phyloP scores from a whole-genome alignment of 768 basidiomycete species.

The Amanita rimosa region DNA sequence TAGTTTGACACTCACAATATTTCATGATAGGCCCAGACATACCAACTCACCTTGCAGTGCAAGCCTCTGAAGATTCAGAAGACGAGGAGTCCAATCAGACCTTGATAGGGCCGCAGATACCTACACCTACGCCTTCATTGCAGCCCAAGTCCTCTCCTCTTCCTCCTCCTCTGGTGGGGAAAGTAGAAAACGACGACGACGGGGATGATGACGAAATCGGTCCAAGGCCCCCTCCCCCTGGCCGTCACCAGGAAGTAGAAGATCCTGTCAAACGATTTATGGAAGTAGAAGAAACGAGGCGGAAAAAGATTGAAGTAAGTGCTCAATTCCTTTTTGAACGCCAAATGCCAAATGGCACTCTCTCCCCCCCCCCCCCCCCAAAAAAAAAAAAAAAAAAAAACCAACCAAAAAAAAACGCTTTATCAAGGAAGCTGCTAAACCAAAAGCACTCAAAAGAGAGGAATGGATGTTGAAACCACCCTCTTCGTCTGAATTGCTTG shows the following conservation, averaged over 20 bases:
- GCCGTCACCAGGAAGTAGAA: constrained; percentile 27
- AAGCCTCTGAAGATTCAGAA: constrained; percentile 13
- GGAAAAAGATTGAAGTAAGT: constrained; percentile 55
- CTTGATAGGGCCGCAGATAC: constrained; percentile 45
- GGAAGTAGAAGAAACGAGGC: constrained; percentile 71
- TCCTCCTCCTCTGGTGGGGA: constrained; percentile 15
- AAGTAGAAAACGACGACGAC: constrained; percentile 18
- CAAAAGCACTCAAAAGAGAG: constrained; percentile 72
- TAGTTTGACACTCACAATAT: neutral
- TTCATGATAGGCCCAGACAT: constrained; percentile 41
- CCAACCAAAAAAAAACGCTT: too few relatives aligned
- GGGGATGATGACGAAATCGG: constrained; percentile 74
- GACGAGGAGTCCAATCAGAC: constrained; percentile 17
- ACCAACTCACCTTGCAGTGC: constrained; percentile 30
- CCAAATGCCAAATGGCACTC: too few relatives aligned
- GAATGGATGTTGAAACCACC: constrained; percentile 99
- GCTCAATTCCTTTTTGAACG: too few relatives aligned
- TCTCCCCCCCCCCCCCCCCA: too few relatives aligned
- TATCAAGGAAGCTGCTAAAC: constrained; percentile 58
- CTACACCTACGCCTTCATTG: constrained; percentile 33
- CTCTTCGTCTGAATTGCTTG: constrained; percentile 64
- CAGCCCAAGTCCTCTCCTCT: constrained; percentile 15
- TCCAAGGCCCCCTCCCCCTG: constrained; percentile 60
- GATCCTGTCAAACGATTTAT: constrained; percentile 76
- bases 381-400: too few relatives aligned